Conservation (phyloP, 345 rosid genomes). For the Raphanus raphanistrum region DNA sequence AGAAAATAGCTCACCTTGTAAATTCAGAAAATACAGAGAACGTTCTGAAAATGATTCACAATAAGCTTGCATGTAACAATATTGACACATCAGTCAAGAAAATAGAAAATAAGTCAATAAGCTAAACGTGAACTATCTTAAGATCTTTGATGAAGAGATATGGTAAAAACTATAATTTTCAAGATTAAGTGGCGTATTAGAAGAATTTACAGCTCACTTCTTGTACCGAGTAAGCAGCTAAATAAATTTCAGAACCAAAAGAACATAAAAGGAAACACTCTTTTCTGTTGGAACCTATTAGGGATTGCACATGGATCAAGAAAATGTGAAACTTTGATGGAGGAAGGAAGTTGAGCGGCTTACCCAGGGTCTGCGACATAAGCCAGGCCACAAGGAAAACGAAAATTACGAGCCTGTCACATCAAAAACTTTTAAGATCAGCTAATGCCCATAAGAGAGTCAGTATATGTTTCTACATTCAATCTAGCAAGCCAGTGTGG, state of each 20-base stretch:
- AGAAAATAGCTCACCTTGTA: constrained; percentile 18
- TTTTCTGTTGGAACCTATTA: neutral
- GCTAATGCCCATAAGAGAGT: constrained; percentile 16
- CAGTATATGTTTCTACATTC: neutral
- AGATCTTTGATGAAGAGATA: neutral
- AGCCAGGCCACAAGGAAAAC: constrained; percentile 84
- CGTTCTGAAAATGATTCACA: constrained; percentile 1
- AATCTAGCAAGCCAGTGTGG: too few relatives aligned
- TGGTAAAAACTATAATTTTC: neutral
- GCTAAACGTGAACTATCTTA: neutral
- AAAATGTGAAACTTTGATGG: constrained; percentile 18
- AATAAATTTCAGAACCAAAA: neutral
- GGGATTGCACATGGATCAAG: neutral
- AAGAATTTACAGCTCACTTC: neutral
- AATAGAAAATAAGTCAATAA: neutral
- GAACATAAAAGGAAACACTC: neutral
- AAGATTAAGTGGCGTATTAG: neutral
- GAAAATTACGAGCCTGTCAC: constrained; percentile 89
- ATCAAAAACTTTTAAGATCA: constrained; percentile 17
- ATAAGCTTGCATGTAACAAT: constrained; percentile 11
- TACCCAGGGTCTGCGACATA: constrained; percentile 96
- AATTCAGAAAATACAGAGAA: constrained; percentile 11
- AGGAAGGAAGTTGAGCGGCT: constrained; percentile 33
- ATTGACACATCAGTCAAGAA: constrained; percentile 9
- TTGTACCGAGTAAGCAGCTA: neutral